Percentiles rank a stretch among this genome's conserved stretches.
Evolutionary conservation across 2,329 filamentous ascomycete genomes (phyloP).

Genomic region (Aspergillus fumigatus): DNA sequence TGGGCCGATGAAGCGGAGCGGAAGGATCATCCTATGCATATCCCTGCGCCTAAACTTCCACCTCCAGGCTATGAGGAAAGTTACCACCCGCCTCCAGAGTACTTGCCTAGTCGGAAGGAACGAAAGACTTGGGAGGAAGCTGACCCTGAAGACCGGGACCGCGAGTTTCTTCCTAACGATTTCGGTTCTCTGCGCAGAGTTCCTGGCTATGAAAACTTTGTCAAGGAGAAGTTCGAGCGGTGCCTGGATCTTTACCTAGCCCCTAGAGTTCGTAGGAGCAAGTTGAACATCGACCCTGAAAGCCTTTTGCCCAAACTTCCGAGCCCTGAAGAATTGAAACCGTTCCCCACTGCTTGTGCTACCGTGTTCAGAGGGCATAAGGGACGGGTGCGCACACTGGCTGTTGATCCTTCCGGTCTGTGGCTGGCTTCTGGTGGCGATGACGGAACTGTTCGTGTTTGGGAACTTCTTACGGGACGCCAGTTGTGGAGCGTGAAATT

Average conservation of each 20-base stretch:
- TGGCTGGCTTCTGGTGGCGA: conserved; percentile 91
- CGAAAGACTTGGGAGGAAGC: conserved; percentile 76
- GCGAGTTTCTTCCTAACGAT: conserved; percentile 78
- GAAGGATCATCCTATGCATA: conserved; percentile 85
- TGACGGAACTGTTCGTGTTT: conserved; percentile 86
- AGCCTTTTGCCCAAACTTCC: conserved; percentile 90
- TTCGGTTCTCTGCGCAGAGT: conserved; percentile 84
- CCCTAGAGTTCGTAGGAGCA: conserved; percentile 84
- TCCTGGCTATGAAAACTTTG: conserved; percentile 80
- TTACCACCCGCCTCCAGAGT: conserved; percentile 94
- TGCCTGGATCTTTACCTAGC: conserved; percentile 94
- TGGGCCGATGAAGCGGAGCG: conserved; percentile 89
- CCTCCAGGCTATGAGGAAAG: conserved; percentile 93
- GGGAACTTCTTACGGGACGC: conserved; percentile 80
- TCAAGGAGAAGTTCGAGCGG: conserved; percentile 94
- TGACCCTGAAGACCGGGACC: conserved; percentile 87
- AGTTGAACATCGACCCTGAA: conserved; percentile 93
- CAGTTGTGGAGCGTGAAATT: conserved; percentile 82
- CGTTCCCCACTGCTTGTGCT: conserved; percentile 87
- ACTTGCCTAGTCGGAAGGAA: conserved; percentile 81
- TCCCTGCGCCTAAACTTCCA: conserved; percentile 87
- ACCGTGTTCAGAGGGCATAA: conserved; percentile 85
- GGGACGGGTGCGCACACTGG: conserved; percentile 77
- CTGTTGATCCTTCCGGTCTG: conserved; percentile 78
- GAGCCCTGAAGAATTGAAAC: conserved; percentile 85